Conservation (phyloP, 441 rosid species). For the Jatropha podagrica region DNA sequence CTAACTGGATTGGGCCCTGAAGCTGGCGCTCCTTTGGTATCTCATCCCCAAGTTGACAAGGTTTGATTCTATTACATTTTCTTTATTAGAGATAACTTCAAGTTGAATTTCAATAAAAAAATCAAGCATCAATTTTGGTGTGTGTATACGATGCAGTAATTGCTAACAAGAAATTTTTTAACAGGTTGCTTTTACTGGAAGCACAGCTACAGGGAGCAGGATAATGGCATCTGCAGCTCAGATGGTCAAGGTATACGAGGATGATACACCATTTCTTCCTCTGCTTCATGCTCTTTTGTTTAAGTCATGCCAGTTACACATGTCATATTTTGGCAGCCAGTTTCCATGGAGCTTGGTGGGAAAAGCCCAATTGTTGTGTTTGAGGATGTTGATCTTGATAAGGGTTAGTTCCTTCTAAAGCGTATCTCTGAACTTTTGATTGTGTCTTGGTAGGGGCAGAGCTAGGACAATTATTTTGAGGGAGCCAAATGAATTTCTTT, state of each 20-base stretch:
- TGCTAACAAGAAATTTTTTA: slow-evolving; percentile 25
- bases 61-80: slow-evolving; percentile 36
- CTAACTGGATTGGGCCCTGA: slow-evolving; percentile 93
- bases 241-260: slow-evolving; percentile 68
- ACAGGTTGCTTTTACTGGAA: slow-evolving; percentile 96
- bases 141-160: neutral
- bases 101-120: slow-evolving; percentile 14
- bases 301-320: slow-evolving; percentile 15
- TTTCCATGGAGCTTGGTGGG: slow-evolving; percentile 96
- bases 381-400: slow-evolving; percentile 92
- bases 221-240: slow-evolving; percentile 86
- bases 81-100: slow-evolving; percentile 18
- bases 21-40: slow-evolving; percentile 96
- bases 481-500: too few relatives aligned
- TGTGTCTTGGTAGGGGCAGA: too few relatives aligned
- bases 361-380: slow-evolving; percentile 94
- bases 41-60: slow-evolving; percentile 94
- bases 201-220: slow-evolving; percentile 85
- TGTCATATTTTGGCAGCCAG: slow-evolving; percentile 64
- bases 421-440: slow-evolving; percentile 8
- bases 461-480: too few relatives aligned
- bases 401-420: slow-evolving; percentile 49
- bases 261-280: slow-evolving; percentile 21
- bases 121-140: slow-evolving; percentile 1
- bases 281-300: slow-evolving; percentile 2